Evolutionary conservation across 2,329 filamentous ascomycete species (phyloP).

Genomic region (Botrytis paeoniae): DNA sequence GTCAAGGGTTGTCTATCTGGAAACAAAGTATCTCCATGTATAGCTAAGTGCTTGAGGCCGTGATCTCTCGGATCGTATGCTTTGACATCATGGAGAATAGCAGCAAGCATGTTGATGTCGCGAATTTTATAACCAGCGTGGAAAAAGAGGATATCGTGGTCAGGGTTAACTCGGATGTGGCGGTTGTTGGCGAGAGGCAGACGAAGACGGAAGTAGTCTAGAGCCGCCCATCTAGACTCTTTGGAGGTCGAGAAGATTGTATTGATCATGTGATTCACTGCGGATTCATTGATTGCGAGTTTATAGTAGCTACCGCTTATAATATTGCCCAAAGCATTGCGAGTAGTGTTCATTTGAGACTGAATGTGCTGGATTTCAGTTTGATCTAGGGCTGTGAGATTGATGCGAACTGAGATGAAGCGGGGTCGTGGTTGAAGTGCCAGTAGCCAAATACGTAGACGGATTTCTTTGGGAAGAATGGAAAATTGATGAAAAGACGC

Average conservation of each 20-base stretch:
- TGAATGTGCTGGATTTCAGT: not conserved
- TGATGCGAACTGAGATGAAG: not conserved
- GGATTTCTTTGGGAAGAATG: conserved; percentile 3
- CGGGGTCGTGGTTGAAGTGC: conserved; percentile 1
- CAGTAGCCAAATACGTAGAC: conserved; percentile 9
- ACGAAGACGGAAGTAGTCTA: not conserved
- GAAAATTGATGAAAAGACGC: not conserved
- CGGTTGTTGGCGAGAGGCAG: not conserved
- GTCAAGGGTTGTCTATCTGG: not conserved
- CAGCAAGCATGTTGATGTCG: not conserved
- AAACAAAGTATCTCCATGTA: not conserved
- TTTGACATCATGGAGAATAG: conserved; percentile 11
- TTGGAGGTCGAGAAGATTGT: not conserved
- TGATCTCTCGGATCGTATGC: not conserved
- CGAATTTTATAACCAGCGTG: not conserved
- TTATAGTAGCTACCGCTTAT: not conserved
- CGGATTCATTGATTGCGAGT: not conserved
- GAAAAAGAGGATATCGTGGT: conserved; percentile 1
- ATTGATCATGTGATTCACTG: not conserved
- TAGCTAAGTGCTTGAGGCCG: not conserved
- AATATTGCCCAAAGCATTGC: not conserved
- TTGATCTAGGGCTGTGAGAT: not conserved
- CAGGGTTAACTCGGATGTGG: not conserved
- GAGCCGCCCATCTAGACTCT: conserved; percentile 2
- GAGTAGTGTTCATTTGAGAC: not conserved